Evolutionary conservation across 805 yeast genomes (phyloP), one percentile per base, ranked within the genome.

Genomic region (Suhomyces sp.): DNA sequence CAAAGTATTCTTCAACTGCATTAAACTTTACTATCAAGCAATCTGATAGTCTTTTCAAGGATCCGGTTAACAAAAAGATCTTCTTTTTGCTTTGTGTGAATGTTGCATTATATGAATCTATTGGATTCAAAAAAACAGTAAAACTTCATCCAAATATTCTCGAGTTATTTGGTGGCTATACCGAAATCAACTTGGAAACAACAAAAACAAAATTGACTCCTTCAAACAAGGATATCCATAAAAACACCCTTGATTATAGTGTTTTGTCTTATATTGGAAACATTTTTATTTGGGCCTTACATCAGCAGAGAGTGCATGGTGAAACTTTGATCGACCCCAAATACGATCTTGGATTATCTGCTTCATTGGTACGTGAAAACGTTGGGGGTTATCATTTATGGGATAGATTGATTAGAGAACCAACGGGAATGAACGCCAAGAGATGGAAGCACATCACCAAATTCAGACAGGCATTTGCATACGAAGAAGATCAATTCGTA

Each of bases 371-470:
- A 15, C 50, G 59, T 41, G 57, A 61, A 10, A 55, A 58, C n/a
- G 59, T 73, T 17, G 78, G 78, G 5, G 78, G 78, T 1, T 61
- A 57, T 49, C 73, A 73, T 56, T 65, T 73, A 44, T 73, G 78
- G 78, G 77, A 73, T 57, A 64, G 70, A 23, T 60, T 73, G 45
- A 62, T 64, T 44, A 65, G 71, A 49, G 68, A 67, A 46, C 54
- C 61, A 29, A 58, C 63, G n/a, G 53, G 64, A 6, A 72, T 73
- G 58, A 73, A 71, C 53, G 61, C 71, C 47, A 73, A 72, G 52
- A 63, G 78, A 49, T 74, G 78, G 78, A 74, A 74, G 54, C 77
- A 72, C 51, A 62, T 74, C 15, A 67, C 68, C 44, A 72, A 72
- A 53, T 71, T 69, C 55, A 64, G 77, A 54, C 68, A 64, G 46